These are phyloP conservation scores for Beauveria brongniartii DNA, from an alignment of 2,329 filamentous ascomycete species.

Conservation along the genomic window DNA sequence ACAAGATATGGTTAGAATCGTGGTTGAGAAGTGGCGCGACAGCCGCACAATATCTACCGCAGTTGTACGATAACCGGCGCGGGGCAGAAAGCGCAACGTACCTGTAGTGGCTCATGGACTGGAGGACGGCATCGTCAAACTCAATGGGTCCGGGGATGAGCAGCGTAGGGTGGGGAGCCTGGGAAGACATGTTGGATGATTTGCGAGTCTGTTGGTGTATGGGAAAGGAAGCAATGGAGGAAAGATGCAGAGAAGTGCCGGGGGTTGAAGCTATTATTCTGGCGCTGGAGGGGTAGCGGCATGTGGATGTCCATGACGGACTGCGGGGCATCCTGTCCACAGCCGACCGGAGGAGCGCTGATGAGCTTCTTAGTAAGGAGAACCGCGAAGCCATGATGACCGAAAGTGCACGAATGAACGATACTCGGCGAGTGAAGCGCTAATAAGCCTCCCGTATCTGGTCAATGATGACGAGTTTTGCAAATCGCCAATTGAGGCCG, in stretches of 20 bases:
- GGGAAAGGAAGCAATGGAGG: slow-evolving; percentile 12
- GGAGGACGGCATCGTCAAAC: slow-evolving; percentile 93
- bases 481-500: neutral
- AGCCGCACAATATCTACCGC: neutral
- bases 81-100: slow-evolving; percentile 29
- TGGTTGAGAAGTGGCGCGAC: neutral
- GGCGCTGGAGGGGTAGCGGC: slow-evolving; percentile 10
- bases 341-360: slow-evolving; percentile 7
- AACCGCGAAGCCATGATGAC: neutral
- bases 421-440: neutral
- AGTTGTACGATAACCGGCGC: neutral
- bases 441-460: neutral
- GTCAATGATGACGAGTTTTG: neutral
- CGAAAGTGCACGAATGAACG: neutral
- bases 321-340: slow-evolving; percentile 10
- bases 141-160: slow-evolving; percentile 97
- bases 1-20: neutral
- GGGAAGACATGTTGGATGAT: slow-evolving; percentile 47
- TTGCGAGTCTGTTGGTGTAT: slow-evolving; percentile 17
- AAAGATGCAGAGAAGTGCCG: slow-evolving; percentile 12
- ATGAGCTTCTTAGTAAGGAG: slow-evolving; percentile 4
- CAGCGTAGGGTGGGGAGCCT: slow-evolving; percentile 60
- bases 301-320: slow-evolving; percentile 3
- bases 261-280: slow-evolving; percentile 11
- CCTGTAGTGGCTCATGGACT: slow-evolving; percentile 94